Conservation (phyloP, 305 asterid species). For the Rubia occidens region DNA sequence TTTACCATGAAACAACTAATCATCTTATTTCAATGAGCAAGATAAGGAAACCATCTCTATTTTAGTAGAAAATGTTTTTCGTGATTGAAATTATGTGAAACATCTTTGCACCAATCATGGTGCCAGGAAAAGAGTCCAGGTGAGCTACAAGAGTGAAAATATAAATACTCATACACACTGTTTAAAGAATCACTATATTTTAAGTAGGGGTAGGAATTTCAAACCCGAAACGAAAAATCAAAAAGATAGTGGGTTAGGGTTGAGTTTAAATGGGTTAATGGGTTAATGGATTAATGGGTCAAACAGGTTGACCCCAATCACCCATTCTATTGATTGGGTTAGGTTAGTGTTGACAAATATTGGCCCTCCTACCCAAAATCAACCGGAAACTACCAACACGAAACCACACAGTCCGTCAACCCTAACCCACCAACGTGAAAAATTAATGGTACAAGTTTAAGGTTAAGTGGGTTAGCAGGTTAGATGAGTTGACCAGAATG, state of each 20-base stretch:
- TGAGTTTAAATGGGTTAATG: neutral
- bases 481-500: neutral
- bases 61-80: neutral
- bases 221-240: neutral
- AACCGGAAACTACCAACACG: neutral
- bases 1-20: neutral
- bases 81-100: neutral
- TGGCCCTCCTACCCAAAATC: neutral
- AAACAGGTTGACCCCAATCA: neutral
- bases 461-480: neutral
- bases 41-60: neutral
- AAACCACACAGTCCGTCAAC: neutral
- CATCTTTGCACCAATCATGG: neutral
- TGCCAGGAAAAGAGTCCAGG: conserved; percentile 3
- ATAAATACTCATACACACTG: neutral
- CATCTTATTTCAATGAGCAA: neutral
- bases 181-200: neutral
- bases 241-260: neutral
- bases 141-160: neutral
- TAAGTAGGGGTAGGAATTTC: neutral
- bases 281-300: too few relatives aligned
- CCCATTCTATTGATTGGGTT: neutral
- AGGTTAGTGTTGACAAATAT: neutral
- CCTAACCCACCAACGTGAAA: neutral
- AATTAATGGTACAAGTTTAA: neutral